Evolutionary conservation across 2,329 filamentous ascomycete genomes (phyloP).

Genomic region (Aspergillus sp.): DNA sequence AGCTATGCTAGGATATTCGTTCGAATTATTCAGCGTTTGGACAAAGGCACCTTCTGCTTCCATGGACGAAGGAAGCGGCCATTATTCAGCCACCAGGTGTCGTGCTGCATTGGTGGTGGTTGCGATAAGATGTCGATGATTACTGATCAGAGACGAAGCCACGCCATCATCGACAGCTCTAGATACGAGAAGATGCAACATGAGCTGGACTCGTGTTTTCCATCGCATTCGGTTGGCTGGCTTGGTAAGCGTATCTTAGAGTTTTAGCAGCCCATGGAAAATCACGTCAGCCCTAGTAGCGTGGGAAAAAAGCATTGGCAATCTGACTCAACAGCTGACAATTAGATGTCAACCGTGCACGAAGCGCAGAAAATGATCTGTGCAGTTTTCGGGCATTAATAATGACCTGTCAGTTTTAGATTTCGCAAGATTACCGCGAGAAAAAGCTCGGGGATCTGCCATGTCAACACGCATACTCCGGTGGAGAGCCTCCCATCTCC

Average conservation of each 20-base stretch:
- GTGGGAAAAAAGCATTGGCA: no score
- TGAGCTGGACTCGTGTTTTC: background rate
- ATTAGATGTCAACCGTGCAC: no score
- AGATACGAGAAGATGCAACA: background rate
- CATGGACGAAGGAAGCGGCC: background rate
- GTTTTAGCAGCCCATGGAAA: background rate
- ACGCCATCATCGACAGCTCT: background rate
- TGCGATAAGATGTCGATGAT: background rate
- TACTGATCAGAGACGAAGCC: background rate
- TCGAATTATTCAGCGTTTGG: background rate
- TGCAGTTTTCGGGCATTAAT: no score
- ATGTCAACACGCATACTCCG: no score
- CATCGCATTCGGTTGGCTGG: background rate
- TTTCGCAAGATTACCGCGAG: no score
- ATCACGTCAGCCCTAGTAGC: no score
- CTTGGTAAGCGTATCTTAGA: background rate
- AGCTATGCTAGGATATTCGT: background rate
- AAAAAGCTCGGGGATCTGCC: no score
- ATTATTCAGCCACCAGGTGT: slow-evolving; percentile 4
- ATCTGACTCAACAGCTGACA: no score
- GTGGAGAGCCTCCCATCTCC: no score
- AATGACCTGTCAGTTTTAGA: no score
- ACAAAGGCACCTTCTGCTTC: background rate
- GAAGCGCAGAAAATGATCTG: no score
- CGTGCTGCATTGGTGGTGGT: background rate